Evolutionary conservation across 148 eudicot genomes (phyloP), one percentile per base, ranked within the genome.

Genomic region (Euryodendron excelsum): DNA sequence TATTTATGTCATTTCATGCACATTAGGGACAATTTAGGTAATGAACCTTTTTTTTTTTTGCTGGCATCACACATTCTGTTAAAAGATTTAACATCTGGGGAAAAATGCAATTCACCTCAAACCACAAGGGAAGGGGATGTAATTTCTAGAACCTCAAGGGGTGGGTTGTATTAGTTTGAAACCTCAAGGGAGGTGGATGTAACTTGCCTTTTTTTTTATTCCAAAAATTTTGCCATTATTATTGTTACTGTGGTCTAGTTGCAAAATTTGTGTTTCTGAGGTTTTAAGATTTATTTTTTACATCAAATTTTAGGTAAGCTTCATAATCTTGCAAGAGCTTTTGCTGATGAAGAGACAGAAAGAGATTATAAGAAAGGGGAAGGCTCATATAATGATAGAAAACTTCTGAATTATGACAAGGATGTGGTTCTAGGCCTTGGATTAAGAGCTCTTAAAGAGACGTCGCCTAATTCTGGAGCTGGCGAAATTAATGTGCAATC

Each of bases 281-380:
- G 37, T 69, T 50, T 65, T 30, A 30, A 27, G 34, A 53, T 62
- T 47, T 23, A 52, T 78, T 53, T 45, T 34, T 39, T 63, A 18
- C 60, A 59, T 75, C 9, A 47, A 72, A 81, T 82, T 82, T 45
- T 84, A 96, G 99, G 99, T 74, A 96, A 96, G 87, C 98, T 96
- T 84, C 99, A 96, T 68, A 96, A 96, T 85, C 88, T 96, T 84
- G 98, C 99, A n/a, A 89, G 97, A 82, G 99, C 99, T 84, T 84
- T 96, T 71, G 95, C 92, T 79, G 99, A 96, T 84, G 99, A 93
- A 83, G 99, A 93, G 86, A 82, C 77, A 58, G 91, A 88, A 82
- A 79, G 83, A 66, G 94, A 87, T 55, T 80, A 72, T 79, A 70
- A 69, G 23, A 86, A 84, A 82, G 90, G 79, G 53, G 94, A 93